phyloP scores from a whole-genome alignment of 1,284 basidiomycete genomes.

The Ustilago loliicola region DNA sequence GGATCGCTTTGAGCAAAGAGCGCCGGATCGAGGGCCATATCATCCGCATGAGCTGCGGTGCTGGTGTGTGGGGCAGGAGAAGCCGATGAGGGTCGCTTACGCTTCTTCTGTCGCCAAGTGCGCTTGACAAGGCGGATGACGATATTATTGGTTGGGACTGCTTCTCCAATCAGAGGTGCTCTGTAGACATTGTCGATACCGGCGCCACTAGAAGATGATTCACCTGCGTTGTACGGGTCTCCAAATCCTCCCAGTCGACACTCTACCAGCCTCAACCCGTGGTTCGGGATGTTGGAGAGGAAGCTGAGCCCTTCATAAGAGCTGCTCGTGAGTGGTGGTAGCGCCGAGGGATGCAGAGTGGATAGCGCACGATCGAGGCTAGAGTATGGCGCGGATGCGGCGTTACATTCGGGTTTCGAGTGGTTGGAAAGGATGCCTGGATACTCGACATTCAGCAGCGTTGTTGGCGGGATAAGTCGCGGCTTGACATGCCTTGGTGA shows the following conservation, averaged over 20 bases:
- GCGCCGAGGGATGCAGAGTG: slow-evolving; percentile 46
- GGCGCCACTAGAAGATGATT: neutral
- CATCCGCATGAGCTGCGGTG: neutral
- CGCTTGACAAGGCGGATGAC: slow-evolving; percentile 51
- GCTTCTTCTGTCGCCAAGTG: slow-evolving; percentile 54
- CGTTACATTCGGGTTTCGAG: neutral
- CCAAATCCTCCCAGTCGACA: slow-evolving; percentile 52
- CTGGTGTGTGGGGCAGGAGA: neutral
- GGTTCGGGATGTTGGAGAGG: slow-evolving; percentile 44
- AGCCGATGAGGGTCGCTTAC: slow-evolving; percentile 15
- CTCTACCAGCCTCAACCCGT: slow-evolving; percentile 49
- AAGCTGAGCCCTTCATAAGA: slow-evolving; percentile 53
- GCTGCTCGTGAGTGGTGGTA: slow-evolving; percentile 44
- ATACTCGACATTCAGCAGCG: slow-evolving; percentile 61
- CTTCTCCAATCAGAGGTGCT: slow-evolving; percentile 48
- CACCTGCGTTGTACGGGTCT: neutral
- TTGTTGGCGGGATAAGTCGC: slow-evolving; percentile 44
- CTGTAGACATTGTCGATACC: slow-evolving; percentile 32
- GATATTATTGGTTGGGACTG: slow-evolving; percentile 51
- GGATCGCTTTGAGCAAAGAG: slow-evolving; percentile 12
- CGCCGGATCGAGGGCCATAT: slow-evolving; percentile 29
- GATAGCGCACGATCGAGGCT: slow-evolving; percentile 58
- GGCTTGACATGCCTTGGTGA: slow-evolving; percentile 8
- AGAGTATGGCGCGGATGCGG: neutral
- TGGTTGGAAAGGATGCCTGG: slow-evolving; percentile 50